phyloP scores from a whole-genome alignment of 257 asterid species.

The Solanum peruvianum region DNA sequence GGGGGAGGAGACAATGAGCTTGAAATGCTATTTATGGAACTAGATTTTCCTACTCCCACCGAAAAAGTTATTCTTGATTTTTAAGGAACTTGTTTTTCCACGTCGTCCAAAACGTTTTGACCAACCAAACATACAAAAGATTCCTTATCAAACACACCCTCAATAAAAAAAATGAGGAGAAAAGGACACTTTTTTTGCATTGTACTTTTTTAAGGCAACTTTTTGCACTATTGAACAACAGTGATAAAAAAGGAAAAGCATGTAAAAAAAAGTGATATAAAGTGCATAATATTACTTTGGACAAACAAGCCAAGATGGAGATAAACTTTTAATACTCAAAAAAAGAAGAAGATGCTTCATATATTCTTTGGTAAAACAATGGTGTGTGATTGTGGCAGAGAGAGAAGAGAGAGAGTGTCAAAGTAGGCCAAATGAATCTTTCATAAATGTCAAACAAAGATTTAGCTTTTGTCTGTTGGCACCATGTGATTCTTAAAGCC shows the following conservation, averaged over 20 bases:
- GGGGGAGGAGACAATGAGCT: not conserved
- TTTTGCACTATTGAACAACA: not conserved
- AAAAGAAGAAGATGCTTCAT: not conserved
- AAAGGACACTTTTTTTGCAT: not conserved
- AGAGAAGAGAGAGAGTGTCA: not conserved
- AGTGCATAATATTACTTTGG: not conserved
- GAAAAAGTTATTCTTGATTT: not conserved
- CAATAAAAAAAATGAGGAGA: not conserved
- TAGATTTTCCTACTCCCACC: not conserved
- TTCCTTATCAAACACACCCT: not conserved
- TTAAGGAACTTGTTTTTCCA: not conserved
- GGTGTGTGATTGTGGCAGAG: not conserved
- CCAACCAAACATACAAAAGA: not conserved
- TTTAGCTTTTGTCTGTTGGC: slow-evolving; percentile 15
- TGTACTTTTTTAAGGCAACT: not conserved
- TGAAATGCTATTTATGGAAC: not conserved
- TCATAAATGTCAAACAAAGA: slow-evolving; percentile 9
- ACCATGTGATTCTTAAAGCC: slow-evolving; percentile 12
- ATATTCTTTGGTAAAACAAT: not conserved
- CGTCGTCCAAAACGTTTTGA: not conserved
- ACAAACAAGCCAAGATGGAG: not conserved
- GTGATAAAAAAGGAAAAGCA: not conserved
- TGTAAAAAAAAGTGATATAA: not conserved
- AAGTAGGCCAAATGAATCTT: slow-evolving; percentile 18
- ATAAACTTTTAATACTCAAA: not conserved